These are phyloP conservation scores for Neurospora sp. DNA, from an alignment of 495 filamentous ascomycete species.

Conservation along the genomic window DNA sequence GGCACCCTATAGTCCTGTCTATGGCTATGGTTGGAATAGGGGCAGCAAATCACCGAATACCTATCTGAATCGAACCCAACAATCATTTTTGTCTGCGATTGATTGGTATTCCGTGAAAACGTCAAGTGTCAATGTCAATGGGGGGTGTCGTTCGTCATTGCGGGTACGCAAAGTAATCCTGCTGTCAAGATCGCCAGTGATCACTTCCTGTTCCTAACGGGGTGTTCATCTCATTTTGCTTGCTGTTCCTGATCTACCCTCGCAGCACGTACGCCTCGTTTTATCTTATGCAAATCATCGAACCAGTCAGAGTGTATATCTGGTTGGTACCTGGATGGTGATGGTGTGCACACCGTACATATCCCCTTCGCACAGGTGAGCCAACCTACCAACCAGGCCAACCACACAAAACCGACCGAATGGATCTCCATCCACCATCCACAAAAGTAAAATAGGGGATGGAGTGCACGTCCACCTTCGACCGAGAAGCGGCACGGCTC, in stretches of 20 bases:
- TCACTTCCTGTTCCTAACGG: not conserved
- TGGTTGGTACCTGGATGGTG: not conserved
- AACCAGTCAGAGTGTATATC: not conserved
- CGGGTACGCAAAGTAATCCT: not conserved
- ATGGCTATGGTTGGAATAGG: not conserved
- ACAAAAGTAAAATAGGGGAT: not conserved
- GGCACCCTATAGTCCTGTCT: not conserved
- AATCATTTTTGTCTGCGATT: not conserved
- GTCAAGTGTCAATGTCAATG: not conserved
- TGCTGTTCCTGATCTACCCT: not conserved
- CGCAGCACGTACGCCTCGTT: not conserved
- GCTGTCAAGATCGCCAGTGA: not conserved
- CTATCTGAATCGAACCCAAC: not conserved
- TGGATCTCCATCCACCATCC: not conserved
- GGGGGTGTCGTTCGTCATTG: not conserved
- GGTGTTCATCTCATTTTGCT: not conserved
- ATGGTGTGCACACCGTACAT: not conserved
- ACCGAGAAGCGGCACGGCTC: not conserved
- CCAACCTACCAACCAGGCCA: not conserved
- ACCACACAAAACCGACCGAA: not conserved
- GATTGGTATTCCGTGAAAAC: not conserved
- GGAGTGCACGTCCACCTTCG: not conserved
- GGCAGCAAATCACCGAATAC: not conserved
- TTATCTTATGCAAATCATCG: not conserved
- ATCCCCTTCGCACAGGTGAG: not conserved